Percentiles rank a stretch among this genome's conserved stretches.
Conservation (phyloP, 176 grass and related monocot genomes). For the Eragrostis nindensis region DNA sequence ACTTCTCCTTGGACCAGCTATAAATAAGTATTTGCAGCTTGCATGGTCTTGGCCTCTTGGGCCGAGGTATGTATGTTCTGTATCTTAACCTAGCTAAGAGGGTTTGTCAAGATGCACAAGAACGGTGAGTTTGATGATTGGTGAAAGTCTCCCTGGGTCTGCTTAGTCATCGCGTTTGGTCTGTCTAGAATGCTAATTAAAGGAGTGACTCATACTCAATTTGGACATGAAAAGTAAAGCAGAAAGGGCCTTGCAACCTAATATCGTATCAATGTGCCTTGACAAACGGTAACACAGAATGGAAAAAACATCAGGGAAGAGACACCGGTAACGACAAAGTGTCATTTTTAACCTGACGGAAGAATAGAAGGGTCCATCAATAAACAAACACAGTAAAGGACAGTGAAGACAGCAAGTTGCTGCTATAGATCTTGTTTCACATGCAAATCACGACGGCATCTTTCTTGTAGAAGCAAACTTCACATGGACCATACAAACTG, state of each 20-base stretch:
- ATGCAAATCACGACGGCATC: slow-evolving; percentile 26
- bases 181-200: not conserved
- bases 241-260: slow-evolving; percentile 38
- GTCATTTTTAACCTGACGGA: slow-evolving; percentile 24
- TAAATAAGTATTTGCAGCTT: not conserved
- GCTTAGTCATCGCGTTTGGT: not conserved
- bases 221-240: slow-evolving; percentile 1
- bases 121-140: not conserved
- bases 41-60: not conserved
- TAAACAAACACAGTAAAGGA: not conserved
- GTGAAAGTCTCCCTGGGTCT: not conserved
- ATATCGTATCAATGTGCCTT: slow-evolving; percentile 42
- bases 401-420: slow-evolving; percentile 12
- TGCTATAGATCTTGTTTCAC: slow-evolving; percentile 2
- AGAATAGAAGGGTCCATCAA: slow-evolving; percentile 15
- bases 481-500: slow-evolving; percentile 17
- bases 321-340: slow-evolving; percentile 28
- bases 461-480: slow-evolving; percentile 43
- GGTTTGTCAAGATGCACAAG: not conserved
- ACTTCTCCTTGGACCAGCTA: not conserved
- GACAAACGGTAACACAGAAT: slow-evolving; percentile 9
- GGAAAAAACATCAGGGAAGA: not conserved
- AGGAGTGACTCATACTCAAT: slow-evolving; percentile 1
- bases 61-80: not conserved
- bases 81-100: no score